Conservation (phyloP, 331 rosid species). For the Quercus lobata region DNA sequence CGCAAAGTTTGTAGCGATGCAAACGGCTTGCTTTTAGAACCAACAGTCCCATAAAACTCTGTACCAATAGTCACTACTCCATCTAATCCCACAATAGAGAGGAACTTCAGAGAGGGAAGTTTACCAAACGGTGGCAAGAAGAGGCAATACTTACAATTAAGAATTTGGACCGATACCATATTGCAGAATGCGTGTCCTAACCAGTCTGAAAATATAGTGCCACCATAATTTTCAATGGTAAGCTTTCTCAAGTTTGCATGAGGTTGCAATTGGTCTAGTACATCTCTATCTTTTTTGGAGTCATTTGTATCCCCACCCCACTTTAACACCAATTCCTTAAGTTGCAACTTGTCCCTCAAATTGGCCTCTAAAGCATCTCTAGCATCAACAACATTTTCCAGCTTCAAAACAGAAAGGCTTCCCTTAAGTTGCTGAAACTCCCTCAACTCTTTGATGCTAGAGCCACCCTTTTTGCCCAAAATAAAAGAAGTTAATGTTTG, state of each 20-base stretch:
- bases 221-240: not conserved
- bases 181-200: not conserved
- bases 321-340: not conserved
- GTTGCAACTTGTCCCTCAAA: not conserved
- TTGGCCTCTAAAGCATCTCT: not conserved
- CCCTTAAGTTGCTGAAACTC: not conserved
- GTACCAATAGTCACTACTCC: not conserved
- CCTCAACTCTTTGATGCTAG: not conserved
- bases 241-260: not conserved
- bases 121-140: constrained; percentile 27
- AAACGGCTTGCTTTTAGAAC: not conserved
- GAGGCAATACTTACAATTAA: constrained; percentile 11
- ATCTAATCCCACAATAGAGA: constrained; percentile 11
- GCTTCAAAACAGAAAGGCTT: not conserved
- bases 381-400: not conserved
- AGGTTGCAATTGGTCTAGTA: not conserved
- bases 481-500: not conserved
- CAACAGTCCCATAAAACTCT: constrained; percentile 9
- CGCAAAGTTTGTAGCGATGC: not conserved
- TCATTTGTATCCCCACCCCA: not conserved
- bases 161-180: not conserved
- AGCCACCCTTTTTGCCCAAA: not conserved
- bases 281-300: not conserved
- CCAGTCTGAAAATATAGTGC: constrained; percentile 24
- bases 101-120: constrained; percentile 13